phyloP scores from a whole-genome alignment of 2,329 filamentous ascomycete genomes.

The Colletotrichum orchidophilum region DNA sequence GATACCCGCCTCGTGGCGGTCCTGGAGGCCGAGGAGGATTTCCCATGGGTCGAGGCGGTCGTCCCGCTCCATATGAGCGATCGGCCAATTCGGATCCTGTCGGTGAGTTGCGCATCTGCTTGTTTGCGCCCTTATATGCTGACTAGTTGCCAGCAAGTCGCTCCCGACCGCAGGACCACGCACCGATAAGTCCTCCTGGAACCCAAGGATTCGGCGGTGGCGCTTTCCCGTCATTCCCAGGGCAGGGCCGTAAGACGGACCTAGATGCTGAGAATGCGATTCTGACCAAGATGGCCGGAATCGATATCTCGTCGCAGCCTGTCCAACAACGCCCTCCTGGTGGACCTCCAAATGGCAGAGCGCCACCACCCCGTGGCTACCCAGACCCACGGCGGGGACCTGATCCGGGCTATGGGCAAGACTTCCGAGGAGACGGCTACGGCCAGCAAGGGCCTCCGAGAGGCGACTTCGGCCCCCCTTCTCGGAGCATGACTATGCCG shows the following conservation, averaged over 20 bases:
- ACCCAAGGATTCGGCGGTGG: constrained; percentile 40
- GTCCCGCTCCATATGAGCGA: constrained; percentile 51
- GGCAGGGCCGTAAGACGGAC: constrained; percentile 49
- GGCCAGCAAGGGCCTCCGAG: constrained; percentile 43
- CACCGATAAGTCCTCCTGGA: constrained; percentile 42
- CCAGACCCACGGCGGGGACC: constrained; percentile 38
- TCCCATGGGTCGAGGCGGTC: constrained; percentile 47
- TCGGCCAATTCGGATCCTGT: constrained; percentile 51
- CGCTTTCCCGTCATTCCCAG: constrained; percentile 54
- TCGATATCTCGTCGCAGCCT: constrained; percentile 48
- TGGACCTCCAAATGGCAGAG: constrained; percentile 36
- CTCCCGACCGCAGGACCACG: constrained; percentile 44
- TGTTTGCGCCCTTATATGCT: background rate
- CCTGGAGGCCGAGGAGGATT: constrained; percentile 45
- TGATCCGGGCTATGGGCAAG: constrained; percentile 44
- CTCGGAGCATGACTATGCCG: constrained; percentile 72
- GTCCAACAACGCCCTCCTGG: constrained; percentile 12
- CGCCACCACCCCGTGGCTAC: constrained; percentile 44
- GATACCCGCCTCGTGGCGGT: constrained; percentile 49
- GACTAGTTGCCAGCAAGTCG: constrained; percentile 38
- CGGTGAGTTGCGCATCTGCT: constrained; percentile 43
- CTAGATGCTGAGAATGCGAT: constrained; percentile 52
- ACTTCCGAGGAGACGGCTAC: constrained; percentile 50
- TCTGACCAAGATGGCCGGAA: constrained; percentile 50
- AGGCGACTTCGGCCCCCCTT: constrained; percentile 59